phyloP scores from a whole-genome alignment of 768 basidiomycete genomes.

The Kwoniella botswanensis region DNA sequence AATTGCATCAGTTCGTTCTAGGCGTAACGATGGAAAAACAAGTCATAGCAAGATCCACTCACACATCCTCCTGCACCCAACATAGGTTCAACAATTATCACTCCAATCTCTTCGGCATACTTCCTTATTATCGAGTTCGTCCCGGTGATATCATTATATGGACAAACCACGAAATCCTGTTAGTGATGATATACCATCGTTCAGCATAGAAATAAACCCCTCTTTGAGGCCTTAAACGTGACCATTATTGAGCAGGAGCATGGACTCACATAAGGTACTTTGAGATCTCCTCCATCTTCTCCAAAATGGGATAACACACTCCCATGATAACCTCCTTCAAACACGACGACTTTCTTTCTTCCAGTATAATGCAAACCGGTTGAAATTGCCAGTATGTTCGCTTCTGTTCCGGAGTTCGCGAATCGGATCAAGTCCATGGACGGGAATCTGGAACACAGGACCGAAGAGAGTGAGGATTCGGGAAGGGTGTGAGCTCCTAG shows the following conservation, averaged over 20 bases:
- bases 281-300: slow-evolving; percentile 20
- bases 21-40: neutral
- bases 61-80: slow-evolving; percentile 27
- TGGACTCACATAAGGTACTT: slow-evolving; percentile 27
- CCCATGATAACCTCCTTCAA: slow-evolving; percentile 35
- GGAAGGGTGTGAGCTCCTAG: slow-evolving; percentile 29
- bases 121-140: neutral
- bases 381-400: slow-evolving; percentile 28
- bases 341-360: slow-evolving; percentile 29
- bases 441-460: slow-evolving; percentile 26
- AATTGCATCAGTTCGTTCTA: too few species aligned
- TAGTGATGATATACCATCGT: neutral
- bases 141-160: slow-evolving; percentile 31
- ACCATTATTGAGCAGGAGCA: neutral
- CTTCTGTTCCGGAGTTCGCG: slow-evolving; percentile 40
- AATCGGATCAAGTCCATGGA: slow-evolving; percentile 33
- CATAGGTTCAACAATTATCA: slow-evolving; percentile 37
- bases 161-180: slow-evolving; percentile 29
- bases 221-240: neutral
- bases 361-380: slow-evolving; percentile 24
- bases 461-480: slow-evolving; percentile 25
- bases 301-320: slow-evolving; percentile 27
- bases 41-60: neutral
- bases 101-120: slow-evolving; percentile 13
- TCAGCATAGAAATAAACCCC: neutral